Base-by-base conservation (phyloP, 2,329 filamentous ascomycete genomes). In the Talaromyces verruculosus region DNA sequence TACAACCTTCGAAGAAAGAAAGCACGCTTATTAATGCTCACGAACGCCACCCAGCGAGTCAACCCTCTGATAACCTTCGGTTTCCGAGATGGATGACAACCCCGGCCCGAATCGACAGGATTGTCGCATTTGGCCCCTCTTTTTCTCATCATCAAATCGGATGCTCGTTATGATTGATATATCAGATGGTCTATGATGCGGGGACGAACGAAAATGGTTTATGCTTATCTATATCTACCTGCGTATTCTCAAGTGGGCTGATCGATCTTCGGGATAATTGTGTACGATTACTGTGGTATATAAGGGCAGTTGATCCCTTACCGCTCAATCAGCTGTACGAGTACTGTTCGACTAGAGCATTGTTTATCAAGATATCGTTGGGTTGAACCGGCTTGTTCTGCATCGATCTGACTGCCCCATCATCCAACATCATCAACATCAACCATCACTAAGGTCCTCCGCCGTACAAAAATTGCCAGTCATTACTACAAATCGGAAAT, bases 61-160 rank as follows among this genome's bases (percentile, higher is more conserved):
- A 25, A 51, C 17, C 10, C 43, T 22, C 15, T 45, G 28, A 19
- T 25, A 49, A 28, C 55, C 35, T 25, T 47, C 55, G 41, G 62
- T 64, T 43, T 47, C 45, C 55, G 30, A 37, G 58, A 57, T 57
- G 53, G 53, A 37, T 57, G 33, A 37, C 33, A 22, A 39, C n/a
- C 33, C 53, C 33, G 53, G 53, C 53, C 53, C 53, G 33, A 22
- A 57, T 57, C 30, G 1, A 57, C n/a, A 57, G 53, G 49, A 53
- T 33, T n/a, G 5, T 15, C 5, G 11, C 15, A 57, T 33, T 30
- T 51, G 39, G 33, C 55, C n/a, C 53, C 10, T 57, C 30, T 25
- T 37, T 37, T 15, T 3, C 2, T 55, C 4, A 4, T 22, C n/a
- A n/a, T 30, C 47, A 25, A 51, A 51, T 51, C 25, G 2, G 47